Base-by-base conservation (phyloP, 2,329 filamentous ascomycete genomes). In the Colletotrichum destructivum region DNA sequence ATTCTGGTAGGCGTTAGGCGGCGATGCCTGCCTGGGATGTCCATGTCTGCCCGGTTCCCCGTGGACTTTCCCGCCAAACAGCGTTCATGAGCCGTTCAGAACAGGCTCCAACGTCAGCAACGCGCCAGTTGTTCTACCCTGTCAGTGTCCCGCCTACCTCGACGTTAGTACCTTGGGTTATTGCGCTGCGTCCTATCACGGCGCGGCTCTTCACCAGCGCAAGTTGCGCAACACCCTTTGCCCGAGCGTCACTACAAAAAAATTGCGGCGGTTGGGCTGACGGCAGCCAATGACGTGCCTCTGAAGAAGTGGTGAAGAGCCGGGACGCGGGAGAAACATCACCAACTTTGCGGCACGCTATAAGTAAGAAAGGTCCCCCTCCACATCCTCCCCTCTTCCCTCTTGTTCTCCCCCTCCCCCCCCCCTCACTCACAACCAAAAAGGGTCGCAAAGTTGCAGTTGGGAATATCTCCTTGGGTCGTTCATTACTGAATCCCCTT, bases 381-480 rank as follows among this genome's bases (percentile, higher is more conserved):
- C 77, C 35, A n/a, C 31, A 57, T 18, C 42, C 49, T 49, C 49
- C 66, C 70, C 70, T 68, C 64, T 68, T 72, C 77, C 76, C 78
- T 75, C 78, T 78, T 83, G 81, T 83, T 82, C 81, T 82, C 79
- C 83, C 82, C 81, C 81, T 83, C 83, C 83, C 83, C 84, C 54
- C 54, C 62, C 86, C 86, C 86, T 82, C 84, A 81, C 85, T 82
- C 86, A 83, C 83, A 85, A 83, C 80, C 69, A 60, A 82, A 81
- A 82, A 84, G 87, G 88, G 88, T 86, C 87, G 88, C 88, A 89
- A 90, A 90, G 82, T 82, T 80, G 82, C 66, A 81, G 81, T 78
- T 82, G 83, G 84, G 85, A 71, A 84, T 86, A 83, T 86, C 85
- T 85, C 84, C 84, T 85, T 83, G 69, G 79, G 84, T 83, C 83